phyloP scores from a whole-genome alignment of 306 rosid species.

The Glycine soja region DNA sequence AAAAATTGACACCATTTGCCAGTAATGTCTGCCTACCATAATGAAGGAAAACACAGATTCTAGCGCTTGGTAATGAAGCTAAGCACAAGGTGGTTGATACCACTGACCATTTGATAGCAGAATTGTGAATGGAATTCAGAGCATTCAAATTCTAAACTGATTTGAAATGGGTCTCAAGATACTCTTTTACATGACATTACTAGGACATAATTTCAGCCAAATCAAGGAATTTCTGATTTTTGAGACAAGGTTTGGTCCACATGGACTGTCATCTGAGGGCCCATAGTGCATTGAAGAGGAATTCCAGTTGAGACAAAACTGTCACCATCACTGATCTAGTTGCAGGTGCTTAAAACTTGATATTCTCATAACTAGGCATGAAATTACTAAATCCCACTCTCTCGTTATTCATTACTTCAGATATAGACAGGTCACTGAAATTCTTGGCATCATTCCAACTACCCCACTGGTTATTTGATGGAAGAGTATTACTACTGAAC shows the following conservation, averaged over 20 bases:
- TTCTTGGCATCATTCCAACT: conserved; percentile 56
- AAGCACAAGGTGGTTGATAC: conserved; percentile 31
- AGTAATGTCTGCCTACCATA: conserved; percentile 27
- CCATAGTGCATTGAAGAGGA: background rate
- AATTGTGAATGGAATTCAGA: conserved; percentile 26
- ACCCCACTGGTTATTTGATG: conserved; percentile 53
- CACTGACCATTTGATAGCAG: conserved; percentile 32
- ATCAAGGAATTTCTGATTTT: conserved; percentile 7
- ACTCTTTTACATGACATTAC: conserved; percentile 3
- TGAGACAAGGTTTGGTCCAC: conserved; percentile 19
- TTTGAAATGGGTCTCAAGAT: background rate
- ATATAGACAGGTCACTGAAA: conserved; percentile 48
- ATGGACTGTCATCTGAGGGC: conserved; percentile 17
- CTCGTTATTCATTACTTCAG: conserved; percentile 54
- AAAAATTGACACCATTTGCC: conserved; percentile 14
- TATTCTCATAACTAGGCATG: conserved; percentile 49
- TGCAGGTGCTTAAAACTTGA: conserved; percentile 47
- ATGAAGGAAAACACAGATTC: conserved; percentile 20
- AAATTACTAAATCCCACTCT: conserved; percentile 46
- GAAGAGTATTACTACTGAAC: conserved; percentile 39
- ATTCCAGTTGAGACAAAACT: conserved; percentile 31
- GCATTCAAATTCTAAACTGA: conserved; percentile 35
- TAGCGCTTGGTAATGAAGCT: conserved; percentile 30
- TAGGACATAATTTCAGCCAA: conserved; percentile 32
- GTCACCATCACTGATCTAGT: conserved; percentile 31